Base-by-base conservation (phyloP, 495 filamentous ascomycete species). In the Daldinia decipiens region DNA sequence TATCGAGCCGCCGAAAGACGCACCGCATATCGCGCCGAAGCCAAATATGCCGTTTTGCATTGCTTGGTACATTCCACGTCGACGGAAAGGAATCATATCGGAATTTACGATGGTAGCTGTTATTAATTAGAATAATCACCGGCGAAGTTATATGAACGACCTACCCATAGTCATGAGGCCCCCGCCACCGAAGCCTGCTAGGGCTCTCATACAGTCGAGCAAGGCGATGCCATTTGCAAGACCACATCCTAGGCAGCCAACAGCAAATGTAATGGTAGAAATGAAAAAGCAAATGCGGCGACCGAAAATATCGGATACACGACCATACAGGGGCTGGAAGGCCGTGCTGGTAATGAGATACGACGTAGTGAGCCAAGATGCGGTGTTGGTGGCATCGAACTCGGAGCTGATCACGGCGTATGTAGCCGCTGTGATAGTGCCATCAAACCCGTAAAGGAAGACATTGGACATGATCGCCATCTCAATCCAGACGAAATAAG, bases 281-380 rank as follows among this genome's bases (percentile, higher is more conserved):
- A 83, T 80, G 55, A 85, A 82, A 74, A 85, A 85, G 62, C 83
- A 85, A 12, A 78, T 75, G 0, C 84, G 78, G 0, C 86, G 82
- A 1, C 87, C 87, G 39, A 86, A 87, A 15, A 87, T 81, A 61
- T 88, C 80, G 3, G 84, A 82, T 4, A 86, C 72, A 1, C 84
- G 81, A 0, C 80, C 79, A 36, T 81, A 82, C 34, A 82, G 64
- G 13, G 80, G 80, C 54, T 84, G 83, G 59, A 91, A 92, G 59
- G 89, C 87, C 11, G 89, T 91, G 73, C 91, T 91, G 2, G 89
- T 89, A 59, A 94, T 89, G 19, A 93, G 79, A 26, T 90, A 90
- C 3, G 90, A 91, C 0, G 90, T 93, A n/a, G 90, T 92, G 5
- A 91, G 87, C 91, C 91, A 94, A 5, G 78, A 84, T 1, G 83